A percentile compares a stretch with the other conserved stretches of the same genome.
phyloP scores from a whole-genome alignment of 768 basidiomycete genomes.

The Boletales sp. region DNA sequence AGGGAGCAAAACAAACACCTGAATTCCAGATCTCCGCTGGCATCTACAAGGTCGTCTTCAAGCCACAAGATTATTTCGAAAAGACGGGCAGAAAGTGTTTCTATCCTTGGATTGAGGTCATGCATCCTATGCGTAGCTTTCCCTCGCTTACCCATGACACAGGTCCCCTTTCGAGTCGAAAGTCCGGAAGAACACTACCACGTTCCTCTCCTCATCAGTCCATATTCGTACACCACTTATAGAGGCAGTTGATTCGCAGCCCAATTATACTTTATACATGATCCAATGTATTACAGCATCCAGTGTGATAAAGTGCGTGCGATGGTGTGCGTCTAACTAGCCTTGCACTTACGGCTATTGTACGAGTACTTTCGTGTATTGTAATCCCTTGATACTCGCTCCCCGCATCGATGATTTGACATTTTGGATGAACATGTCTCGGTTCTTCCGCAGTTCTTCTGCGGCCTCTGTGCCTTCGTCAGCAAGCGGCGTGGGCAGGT shows the following conservation, averaged over 20 bases:
- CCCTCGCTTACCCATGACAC: constrained; percentile 8
- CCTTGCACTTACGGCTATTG: constrained; percentile 29
- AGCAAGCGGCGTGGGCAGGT: constrained; percentile 2
- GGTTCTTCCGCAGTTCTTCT: constrained; percentile 85
- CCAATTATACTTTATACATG: constrained; percentile 6
- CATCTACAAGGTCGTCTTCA: constrained; percentile 83
- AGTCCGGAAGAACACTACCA: constrained; percentile 84
- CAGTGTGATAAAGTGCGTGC: constrained; percentile 1
- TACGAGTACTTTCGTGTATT: constrained; percentile 72
- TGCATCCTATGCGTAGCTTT: constrained; percentile 6
- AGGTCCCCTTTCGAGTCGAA: constrained; percentile 78
- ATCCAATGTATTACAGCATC: constrained; percentile 2
- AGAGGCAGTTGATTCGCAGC: constrained; percentile 61
- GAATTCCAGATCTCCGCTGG: constrained; percentile 42
- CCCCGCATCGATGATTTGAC: constrained; percentile 89
- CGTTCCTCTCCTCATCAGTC: constrained; percentile 87
- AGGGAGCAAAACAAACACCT: constrained; percentile 38
- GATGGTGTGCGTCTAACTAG: not conserved
- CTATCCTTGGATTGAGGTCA: constrained; percentile 89
- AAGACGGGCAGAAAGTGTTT: constrained; percentile 61
- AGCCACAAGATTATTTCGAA: constrained; percentile 80
- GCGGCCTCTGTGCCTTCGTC: constrained; percentile 73
- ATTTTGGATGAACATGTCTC: constrained; percentile 78
- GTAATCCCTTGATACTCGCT: constrained; percentile 67
- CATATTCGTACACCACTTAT: constrained; percentile 90